Percentiles rank a stretch among this genome's conserved stretches.
phyloP scores from a whole-genome alignment of 257 asterid species.

The Petunia axillaris region DNA sequence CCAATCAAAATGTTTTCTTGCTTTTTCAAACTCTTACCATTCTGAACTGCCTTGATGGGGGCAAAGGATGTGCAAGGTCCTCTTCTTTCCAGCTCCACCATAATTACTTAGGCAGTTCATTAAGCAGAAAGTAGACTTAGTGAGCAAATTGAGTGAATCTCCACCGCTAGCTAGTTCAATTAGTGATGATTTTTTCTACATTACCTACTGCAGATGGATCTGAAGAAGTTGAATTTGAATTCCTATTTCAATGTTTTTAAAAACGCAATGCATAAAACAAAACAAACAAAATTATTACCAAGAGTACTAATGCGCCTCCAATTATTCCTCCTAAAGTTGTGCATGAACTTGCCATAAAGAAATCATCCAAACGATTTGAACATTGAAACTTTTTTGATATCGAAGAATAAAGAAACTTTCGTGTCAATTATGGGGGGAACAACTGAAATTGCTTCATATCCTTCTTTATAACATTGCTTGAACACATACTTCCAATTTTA shows the following conservation, averaged over 20 bases:
- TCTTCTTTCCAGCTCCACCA: conserved; percentile 48
- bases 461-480: not conserved
- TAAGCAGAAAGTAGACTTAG: conserved; percentile 26
- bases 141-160: not conserved
- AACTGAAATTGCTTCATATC: not conserved
- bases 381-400: conserved; percentile 39
- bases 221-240: conserved; percentile 70
- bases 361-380: conserved; percentile 36
- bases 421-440: not conserved
- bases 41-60: conserved; percentile 53
- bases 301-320: conserved; percentile 47
- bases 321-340: conserved; percentile 58
- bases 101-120: conserved; percentile 13
- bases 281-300: conserved; percentile 36
- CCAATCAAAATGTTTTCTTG: conserved; percentile 57
- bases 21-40: conserved; percentile 70
- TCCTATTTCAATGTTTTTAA: conserved; percentile 45
- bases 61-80: conserved; percentile 35
- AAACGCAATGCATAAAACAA: conserved; percentile 40
- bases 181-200: not conserved
- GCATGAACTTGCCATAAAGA: conserved; percentile 50
- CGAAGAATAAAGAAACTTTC: not conserved
- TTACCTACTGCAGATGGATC: conserved; percentile 73
- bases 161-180: not conserved
- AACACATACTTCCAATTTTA: too few relatives aligned